Conservation (phyloP, 2,329 filamentous ascomycete genomes). For the Phialocephala subalpina region DNA sequence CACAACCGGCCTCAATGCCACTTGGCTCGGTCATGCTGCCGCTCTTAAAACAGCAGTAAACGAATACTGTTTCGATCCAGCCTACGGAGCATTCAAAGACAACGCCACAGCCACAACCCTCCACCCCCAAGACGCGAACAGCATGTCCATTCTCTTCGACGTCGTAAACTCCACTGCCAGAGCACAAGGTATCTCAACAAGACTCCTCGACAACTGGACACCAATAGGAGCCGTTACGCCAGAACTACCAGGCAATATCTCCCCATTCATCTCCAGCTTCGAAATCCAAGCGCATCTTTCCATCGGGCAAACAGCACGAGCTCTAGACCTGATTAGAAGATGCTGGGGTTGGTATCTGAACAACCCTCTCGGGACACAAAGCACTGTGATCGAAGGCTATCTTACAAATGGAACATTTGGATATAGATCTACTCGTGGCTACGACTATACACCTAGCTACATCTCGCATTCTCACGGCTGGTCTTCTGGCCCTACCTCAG, state of each 20-base stretch:
- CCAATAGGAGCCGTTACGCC: slow-evolving; percentile 62
- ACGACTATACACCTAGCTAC: slow-evolving; percentile 51
- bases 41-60: slow-evolving; percentile 35
- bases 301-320: slow-evolving; percentile 55
- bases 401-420: slow-evolving; percentile 62
- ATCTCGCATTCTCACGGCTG: slow-evolving; percentile 58
- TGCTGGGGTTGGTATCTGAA: slow-evolving; percentile 69
- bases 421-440: slow-evolving; percentile 61
- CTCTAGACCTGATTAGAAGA: slow-evolving; percentile 62
- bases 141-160: slow-evolving; percentile 54
- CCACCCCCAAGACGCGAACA: slow-evolving; percentile 67
- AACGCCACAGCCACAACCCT: slow-evolving; percentile 60
- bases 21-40: slow-evolving; percentile 31
- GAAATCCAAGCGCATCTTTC: slow-evolving; percentile 65
- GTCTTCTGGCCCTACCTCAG: slow-evolving; percentile 55
- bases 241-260: slow-evolving; percentile 64
- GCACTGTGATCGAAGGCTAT: slow-evolving; percentile 67
- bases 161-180: slow-evolving; percentile 26
- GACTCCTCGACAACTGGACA: slow-evolving; percentile 56
- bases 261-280: slow-evolving; percentile 64
- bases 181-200: slow-evolving; percentile 45
- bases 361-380: slow-evolving; percentile 63
- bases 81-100: slow-evolving; percentile 39
- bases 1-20: slow-evolving; percentile 27
- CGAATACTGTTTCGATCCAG: slow-evolving; percentile 31